phyloP scores from a whole-genome alignment of 1,284 basidiomycete species.

The Malassezia vespertilionis region DNA sequence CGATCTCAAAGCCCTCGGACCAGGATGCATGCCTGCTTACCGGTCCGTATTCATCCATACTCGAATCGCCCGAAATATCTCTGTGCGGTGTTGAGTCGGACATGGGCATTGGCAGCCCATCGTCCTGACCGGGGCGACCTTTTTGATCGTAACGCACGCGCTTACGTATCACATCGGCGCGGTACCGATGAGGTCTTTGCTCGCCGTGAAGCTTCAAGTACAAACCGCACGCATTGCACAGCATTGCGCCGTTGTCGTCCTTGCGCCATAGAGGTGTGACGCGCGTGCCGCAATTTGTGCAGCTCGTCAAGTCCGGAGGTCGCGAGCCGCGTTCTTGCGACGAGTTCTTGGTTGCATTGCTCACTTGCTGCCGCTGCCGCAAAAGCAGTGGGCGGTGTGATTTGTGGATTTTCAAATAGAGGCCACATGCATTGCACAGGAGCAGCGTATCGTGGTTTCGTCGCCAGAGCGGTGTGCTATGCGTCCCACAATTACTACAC shows the following conservation, averaged over 20 bases:
- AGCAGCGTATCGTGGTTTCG: conserved; percentile 34
- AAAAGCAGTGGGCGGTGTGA: conserved; percentile 26
- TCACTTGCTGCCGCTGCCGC: conserved; percentile 22
- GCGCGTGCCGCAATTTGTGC: conserved; percentile 43
- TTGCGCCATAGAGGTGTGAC: conserved; percentile 44
- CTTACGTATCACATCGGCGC: conserved; percentile 43
- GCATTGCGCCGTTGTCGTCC: conserved; percentile 32
- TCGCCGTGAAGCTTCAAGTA: conserved; percentile 39
- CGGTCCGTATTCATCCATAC: too few species aligned
- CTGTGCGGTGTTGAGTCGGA: neutral
- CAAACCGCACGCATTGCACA: conserved; percentile 41
- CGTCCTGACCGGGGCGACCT: neutral
- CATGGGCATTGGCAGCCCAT: neutral
- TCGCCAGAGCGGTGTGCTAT: conserved; percentile 40
- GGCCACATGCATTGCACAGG: conserved; percentile 43
- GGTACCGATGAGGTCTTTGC: conserved; percentile 35
- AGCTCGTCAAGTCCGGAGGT: conserved; percentile 23
- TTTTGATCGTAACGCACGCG: conserved; percentile 31
- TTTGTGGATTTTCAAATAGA: conserved; percentile 45
- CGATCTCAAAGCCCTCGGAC: too few species aligned
- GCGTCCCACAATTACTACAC: conserved; percentile 43
- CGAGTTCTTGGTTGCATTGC: conserved; percentile 25
- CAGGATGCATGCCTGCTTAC: too few species aligned
- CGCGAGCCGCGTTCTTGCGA: conserved; percentile 21
- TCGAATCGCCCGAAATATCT: neutral